Conservation (phyloP, 306 rosid genomes). For the Oemleria cerasiformis region DNA sequence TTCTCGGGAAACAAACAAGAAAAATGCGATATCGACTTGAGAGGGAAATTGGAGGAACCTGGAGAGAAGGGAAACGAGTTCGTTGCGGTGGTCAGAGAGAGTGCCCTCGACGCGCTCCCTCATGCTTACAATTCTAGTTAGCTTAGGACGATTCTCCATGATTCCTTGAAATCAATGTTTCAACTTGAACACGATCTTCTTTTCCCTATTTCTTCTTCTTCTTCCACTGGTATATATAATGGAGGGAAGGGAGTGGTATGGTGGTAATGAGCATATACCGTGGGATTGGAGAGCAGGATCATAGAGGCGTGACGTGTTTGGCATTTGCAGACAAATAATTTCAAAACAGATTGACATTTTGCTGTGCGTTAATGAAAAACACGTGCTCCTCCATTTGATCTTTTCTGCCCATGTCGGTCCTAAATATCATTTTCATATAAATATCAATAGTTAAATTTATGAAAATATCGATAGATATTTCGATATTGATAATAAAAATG, state of each 20-base stretch:
- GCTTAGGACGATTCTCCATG: conserved; percentile 51
- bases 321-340: no score
- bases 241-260: no score
- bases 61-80: conserved; percentile 81
- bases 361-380: neutral
- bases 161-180: neutral
- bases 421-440: no score
- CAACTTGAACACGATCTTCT: neutral
- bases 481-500: no score
- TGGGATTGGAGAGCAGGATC: no score
- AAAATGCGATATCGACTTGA: neutral
- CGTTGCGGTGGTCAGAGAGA: conserved; percentile 81
- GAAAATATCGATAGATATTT: no score
- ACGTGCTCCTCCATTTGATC: no score
- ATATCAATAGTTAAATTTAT: no score
- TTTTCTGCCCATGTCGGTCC: no score
- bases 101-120: conserved; percentile 80
- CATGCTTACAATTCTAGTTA: conserved; percentile 57
- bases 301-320: no score
- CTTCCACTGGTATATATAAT: neutral
- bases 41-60: conserved; percentile 41
- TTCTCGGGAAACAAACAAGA: conserved; percentile 2
- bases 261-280: no score
- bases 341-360: no score
- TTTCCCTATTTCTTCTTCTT: neutral